Percentiles rank a stretch among this genome's conserved stretches.
Conservation (phyloP, 176 grass and related monocot genomes). For the Triticum turgidum region DNA sequence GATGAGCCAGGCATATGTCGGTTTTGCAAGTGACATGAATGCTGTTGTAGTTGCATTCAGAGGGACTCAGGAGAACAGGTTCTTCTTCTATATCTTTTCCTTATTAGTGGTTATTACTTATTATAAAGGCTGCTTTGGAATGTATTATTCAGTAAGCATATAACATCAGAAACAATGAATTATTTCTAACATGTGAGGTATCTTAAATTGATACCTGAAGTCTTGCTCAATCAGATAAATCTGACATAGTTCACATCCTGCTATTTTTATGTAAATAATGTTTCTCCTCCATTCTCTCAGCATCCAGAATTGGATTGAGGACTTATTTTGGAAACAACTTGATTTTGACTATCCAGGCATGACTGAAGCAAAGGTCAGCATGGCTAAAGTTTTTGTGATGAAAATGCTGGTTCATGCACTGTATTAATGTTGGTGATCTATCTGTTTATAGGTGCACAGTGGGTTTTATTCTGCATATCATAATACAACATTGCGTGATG, state of each 20-base stretch:
- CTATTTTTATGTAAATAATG: slow-evolving; percentile 26
- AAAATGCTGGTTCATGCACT: neutral
- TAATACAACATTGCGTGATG: slow-evolving; percentile 56
- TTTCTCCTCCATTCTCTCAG: slow-evolving; percentile 43
- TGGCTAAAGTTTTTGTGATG: neutral
- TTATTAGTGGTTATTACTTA: neutral
- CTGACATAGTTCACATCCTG: slow-evolving; percentile 5
- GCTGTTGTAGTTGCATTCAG: slow-evolving; percentile 82
- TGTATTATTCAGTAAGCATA: neutral
- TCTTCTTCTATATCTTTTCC: slow-evolving; percentile 2
- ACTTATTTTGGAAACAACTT: slow-evolving; percentile 90
- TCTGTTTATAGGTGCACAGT: slow-evolving; percentile 57
- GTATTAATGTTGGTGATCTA: slow-evolving; percentile 10
- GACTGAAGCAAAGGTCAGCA: slow-evolving; percentile 79
- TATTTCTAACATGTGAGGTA: neutral
- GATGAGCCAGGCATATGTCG: slow-evolving; percentile 73
- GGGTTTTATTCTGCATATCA: slow-evolving; percentile 85
- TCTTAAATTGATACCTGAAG: slow-evolving; percentile 4
- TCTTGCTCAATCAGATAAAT: neutral
- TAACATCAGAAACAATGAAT: neutral
- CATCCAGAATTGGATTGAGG: slow-evolving; percentile 89
- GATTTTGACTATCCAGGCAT: slow-evolving; percentile 88
- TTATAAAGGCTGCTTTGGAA: neutral
- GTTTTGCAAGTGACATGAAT: slow-evolving; percentile 67
- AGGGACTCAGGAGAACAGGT: slow-evolving; percentile 95